A percentile compares a stretch with the other conserved stretches of the same genome.
Evolutionary conservation across 2,329 filamentous ascomycete genomes (phyloP).

Genomic region (Cladophialophora bantiana): DNA sequence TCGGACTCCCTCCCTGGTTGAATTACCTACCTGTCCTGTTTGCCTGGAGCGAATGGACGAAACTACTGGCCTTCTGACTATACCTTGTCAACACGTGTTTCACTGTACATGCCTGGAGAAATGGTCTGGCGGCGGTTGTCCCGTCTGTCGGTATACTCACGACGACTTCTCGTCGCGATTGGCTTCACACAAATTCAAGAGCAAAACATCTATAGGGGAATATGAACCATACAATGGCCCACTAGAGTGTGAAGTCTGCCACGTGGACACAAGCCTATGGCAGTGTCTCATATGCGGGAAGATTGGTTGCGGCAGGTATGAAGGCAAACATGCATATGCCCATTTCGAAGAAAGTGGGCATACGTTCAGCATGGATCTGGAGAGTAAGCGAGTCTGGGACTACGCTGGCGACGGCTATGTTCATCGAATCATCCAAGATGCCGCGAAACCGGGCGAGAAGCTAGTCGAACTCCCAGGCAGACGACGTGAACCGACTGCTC

Average conservation of each 20-base stretch:
- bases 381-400: conserved; percentile 96
- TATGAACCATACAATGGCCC: conserved; percentile 61
- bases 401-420: conserved; percentile 96
- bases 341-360: conserved; percentile 92
- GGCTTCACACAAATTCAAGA: conserved; percentile 36
- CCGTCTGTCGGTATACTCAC: conserved; percentile 90
- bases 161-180: conserved; percentile 56
- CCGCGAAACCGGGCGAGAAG: conserved; percentile 74
- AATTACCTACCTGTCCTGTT: conserved; percentile 93
- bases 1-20: conserved; percentile 83
- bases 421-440: conserved; percentile 87
- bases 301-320: conserved; percentile 92
- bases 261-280: conserved; percentile 84
- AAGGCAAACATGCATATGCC: conserved; percentile 88
- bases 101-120: conserved; percentile 96
- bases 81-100: conserved; percentile 96
- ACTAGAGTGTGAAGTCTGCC: conserved; percentile 77
- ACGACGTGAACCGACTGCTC: conserved; percentile 61
- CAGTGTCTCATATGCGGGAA: conserved; percentile 93
- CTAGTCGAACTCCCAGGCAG: conserved; percentile 74
- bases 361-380: conserved; percentile 89
- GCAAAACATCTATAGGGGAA: conserved; percentile 45
- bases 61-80: conserved; percentile 91
- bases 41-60: conserved; percentile 99
- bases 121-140: conserved; percentile 93